Percentiles rank a stretch among this genome's conserved stretches.
These are phyloP conservation scores for Saprolegnia parasitica DNA, from an alignment of 352 stramenopile species.

Conservation along the genomic window DNA sequence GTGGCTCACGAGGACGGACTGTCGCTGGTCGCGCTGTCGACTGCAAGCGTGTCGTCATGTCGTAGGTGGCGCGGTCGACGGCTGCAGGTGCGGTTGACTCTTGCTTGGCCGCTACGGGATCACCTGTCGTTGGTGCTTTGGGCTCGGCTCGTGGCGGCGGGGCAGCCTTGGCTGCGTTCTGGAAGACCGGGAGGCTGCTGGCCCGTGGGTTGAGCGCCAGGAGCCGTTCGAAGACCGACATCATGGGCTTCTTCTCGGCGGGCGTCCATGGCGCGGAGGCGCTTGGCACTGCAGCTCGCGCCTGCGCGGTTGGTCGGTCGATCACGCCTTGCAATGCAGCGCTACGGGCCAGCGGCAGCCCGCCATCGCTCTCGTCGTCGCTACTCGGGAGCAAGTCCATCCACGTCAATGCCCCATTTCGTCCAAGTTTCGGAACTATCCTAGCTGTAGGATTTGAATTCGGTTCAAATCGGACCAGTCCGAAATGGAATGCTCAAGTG, in stretches of 20 bases:
- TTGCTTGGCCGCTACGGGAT: too few relatives aligned
- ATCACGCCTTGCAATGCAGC: neutral
- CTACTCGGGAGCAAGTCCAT: conserved; percentile 28
- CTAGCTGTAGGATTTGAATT: too few relatives aligned
- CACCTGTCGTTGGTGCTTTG: too few relatives aligned
- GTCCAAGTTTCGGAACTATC: too few relatives aligned
- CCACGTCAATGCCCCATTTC: neutral
- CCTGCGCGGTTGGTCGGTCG: neutral
- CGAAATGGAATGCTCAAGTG: too few relatives aligned
- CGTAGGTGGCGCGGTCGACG: too few relatives aligned
- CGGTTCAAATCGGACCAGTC: too few relatives aligned
- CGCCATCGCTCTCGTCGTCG: conserved; percentile 10
- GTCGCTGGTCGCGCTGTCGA: too few relatives aligned
- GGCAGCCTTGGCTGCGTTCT: neutral
- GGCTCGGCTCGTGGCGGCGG: neutral
- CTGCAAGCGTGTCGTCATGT: too few relatives aligned
- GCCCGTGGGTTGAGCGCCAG: neutral
- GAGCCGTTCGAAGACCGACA: conserved; percentile 11
- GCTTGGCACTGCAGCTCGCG: too few relatives aligned
- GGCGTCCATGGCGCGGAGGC: neutral
- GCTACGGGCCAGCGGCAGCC: neutral
- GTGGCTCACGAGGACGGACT: too few relatives aligned
- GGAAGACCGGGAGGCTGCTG: neutral
- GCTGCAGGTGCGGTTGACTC: too few relatives aligned
- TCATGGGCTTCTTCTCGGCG: neutral